Evolutionary conservation across 177 flowering plant species (phyloP), one percentile per base, ranked within the genome.

Genomic region (Vitis hybrid): DNA sequence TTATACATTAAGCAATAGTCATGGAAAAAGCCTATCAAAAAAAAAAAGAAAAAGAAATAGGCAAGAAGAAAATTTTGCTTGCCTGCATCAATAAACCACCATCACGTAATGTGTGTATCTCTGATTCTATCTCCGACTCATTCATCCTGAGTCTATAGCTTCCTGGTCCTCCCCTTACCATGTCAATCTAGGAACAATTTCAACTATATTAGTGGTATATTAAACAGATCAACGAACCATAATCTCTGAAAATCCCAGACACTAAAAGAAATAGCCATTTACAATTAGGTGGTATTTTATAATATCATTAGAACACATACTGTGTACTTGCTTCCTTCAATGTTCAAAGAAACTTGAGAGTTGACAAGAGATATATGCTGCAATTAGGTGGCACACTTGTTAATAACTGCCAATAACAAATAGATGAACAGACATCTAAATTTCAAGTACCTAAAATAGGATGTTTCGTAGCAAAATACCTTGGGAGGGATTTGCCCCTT

Each of bases 401-500:
- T 15, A 54, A 63, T 18, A 11, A 32, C 17, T 9, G 62, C 21
- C 24, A 2, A 17, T 1, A 14, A 24, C 8, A 18, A 40, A 24
- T 13, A 54, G 49, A 10, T 27, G 21, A 14, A 32, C 24, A 24
- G 19, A 66, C 32, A 63, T 3, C 13, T 40, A 5, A 56, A 61
- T 12, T 40, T 40, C 14, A 24, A 3, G 48, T 8, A 65, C 3
- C 2, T 40, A 9, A 17, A 55, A 51, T 6, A 52, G 17, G 30
- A 14, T 49, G 52, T 49, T 56, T 32, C n/a, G 62, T 10, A 65
- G 19, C 18, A 32, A 27, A 24, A 50, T 88, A 96, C 99, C 98
- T 94, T 96, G 27, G 99, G 99, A 51, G 99, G 99, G 70, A 96
- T 96, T 85, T 96, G 99, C 66, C 99, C 99, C 83, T 96, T 96